Evolutionary conservation across 345 rosid genomes (phyloP).

Genomic region (Gossypium anomalum): DNA sequence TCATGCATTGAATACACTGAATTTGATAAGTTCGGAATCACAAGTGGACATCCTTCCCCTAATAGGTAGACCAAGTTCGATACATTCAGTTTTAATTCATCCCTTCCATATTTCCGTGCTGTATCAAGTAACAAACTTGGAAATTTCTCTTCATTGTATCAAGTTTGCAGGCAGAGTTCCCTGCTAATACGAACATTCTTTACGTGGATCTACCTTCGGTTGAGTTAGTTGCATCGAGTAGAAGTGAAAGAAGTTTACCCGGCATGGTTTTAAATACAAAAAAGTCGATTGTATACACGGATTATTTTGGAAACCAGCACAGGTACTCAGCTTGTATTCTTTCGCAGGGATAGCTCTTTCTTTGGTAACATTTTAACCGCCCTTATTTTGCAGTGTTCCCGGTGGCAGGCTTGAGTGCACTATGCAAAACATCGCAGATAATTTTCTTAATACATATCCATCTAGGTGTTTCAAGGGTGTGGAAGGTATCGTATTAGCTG

Average conservation of each 20-base stretch:
- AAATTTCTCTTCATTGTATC: constrained; percentile 20
- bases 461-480: constrained; percentile 60
- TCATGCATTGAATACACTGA: constrained; percentile 95
- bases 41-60: constrained; percentile 32
- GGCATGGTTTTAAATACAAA: constrained; percentile 77
- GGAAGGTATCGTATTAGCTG: constrained; percentile 50
- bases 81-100: neutral
- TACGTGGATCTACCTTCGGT: constrained; percentile 72
- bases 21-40: constrained; percentile 71
- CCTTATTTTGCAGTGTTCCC: constrained; percentile 43
- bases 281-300: constrained; percentile 56
- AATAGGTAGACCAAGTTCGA: constrained; percentile 33
- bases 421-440: constrained; percentile 95
- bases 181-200: constrained; percentile 91
- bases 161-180: constrained; percentile 76
- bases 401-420: constrained; percentile 98
- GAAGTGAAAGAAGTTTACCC: constrained; percentile 63
- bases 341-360: neutral
- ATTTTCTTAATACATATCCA: constrained; percentile 53
- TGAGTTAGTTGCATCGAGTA: constrained; percentile 60
- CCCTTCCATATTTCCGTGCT: neutral
- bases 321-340: constrained; percentile 38
- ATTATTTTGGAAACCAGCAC: constrained; percentile 57
- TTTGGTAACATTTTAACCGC: no score
- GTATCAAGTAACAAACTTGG: neutral